Evolutionary conservation across 2,329 filamentous ascomycete genomes (phyloP).

Genomic region (Epichloe typhina): DNA sequence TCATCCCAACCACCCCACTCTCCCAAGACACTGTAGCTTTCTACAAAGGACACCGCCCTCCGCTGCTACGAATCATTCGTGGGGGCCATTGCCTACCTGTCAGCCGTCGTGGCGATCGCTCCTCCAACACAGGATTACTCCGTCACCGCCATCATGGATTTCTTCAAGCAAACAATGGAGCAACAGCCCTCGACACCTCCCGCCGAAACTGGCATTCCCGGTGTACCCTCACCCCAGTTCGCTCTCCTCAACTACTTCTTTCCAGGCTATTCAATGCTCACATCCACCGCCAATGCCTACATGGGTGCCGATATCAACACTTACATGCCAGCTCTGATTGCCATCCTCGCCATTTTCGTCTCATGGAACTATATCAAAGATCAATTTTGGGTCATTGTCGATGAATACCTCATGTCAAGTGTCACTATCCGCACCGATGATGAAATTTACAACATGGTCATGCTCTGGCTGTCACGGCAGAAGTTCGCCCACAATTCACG

Average conservation of each 20-base stretch:
- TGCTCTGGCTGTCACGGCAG: conserved; percentile 55
- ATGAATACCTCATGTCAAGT: conserved; percentile 47
- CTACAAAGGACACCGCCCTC: neutral
- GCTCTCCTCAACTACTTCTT: conserved; percentile 49
- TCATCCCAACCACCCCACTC: neutral
- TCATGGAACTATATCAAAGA: conserved; percentile 38
- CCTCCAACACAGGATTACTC: neutral
- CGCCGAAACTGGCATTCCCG: conserved; percentile 3
- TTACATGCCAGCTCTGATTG: conserved; percentile 46
- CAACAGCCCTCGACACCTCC: conserved; percentile 8
- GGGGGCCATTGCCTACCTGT: too few species aligned
- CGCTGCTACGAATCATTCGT: neutral
- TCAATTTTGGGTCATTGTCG: conserved; percentile 33
- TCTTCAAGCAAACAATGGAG: neutral
- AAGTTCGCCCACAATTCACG: conserved; percentile 45
- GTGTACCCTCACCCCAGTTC: conserved; percentile 22
- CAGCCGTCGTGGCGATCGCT: neutral
- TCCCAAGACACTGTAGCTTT: neutral
- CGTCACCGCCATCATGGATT: conserved; percentile 5
- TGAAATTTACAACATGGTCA: conserved; percentile 60
- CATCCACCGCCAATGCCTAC: conserved; percentile 39
- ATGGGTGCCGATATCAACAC: conserved; percentile 48
- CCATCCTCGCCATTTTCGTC: conserved; percentile 34
- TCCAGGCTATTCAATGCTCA: conserved; percentile 49
- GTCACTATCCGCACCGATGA: conserved; percentile 56